Percentiles rank a stretch among this genome's conserved stretches.
Evolutionary conservation across 176 grass and related monocot species (phyloP).

Genomic region (Panicum miliaceum): DNA sequence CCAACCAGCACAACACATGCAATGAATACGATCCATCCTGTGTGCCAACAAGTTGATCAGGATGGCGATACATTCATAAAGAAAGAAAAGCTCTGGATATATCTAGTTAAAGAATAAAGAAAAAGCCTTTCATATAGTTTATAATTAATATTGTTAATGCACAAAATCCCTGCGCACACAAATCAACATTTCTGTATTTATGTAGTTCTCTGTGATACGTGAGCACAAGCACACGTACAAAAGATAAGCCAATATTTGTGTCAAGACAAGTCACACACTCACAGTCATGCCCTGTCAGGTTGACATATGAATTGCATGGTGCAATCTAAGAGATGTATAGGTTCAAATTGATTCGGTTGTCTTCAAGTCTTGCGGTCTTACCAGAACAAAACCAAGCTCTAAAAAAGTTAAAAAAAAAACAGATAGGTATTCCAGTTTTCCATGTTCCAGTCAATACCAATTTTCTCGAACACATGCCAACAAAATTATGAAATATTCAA

Average conservation of each 20-base stretch:
- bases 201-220: background rate
- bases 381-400: background rate
- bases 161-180: background rate
- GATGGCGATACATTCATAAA: background rate
- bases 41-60: constrained; percentile 26
- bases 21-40: constrained; percentile 66
- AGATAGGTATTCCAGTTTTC: constrained; percentile 1
- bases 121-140: background rate
- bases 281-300: background rate
- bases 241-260: background rate
- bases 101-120: background rate
- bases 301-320: background rate
- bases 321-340: background rate
- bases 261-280: constrained; percentile 3
- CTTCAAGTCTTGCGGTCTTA: background rate
- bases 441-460: background rate
- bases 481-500: background rate
- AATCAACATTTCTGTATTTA: background rate
- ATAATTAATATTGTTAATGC: background rate
- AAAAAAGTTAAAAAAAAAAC: background rate
- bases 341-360: background rate
- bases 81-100: background rate
- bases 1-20: constrained; percentile 65
- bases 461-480: background rate
- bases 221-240: background rate